Conservation (phyloP, 257 asterid genomes). For the Solanum chmielewskii region DNA sequence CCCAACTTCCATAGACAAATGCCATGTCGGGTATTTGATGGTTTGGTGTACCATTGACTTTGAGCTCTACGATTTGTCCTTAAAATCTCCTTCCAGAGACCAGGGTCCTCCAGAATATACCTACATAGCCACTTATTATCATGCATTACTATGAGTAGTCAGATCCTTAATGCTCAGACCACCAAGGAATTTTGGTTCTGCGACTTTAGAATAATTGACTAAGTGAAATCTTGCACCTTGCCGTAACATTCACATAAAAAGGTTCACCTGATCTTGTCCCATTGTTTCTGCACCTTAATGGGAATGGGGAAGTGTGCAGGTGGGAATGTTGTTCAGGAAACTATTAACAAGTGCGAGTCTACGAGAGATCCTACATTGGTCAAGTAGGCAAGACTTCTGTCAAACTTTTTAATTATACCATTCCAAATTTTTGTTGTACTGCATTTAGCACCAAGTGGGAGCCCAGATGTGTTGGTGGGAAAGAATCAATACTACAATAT, state of each 20-base stretch:
- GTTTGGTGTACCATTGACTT: background rate
- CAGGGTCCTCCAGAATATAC: background rate
- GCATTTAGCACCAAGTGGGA: background rate
- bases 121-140: background rate
- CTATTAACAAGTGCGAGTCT: background rate
- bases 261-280: background rate
- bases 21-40: background rate
- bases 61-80: background rate
- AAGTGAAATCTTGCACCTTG: background rate
- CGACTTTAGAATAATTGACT: background rate
- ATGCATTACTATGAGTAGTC: background rate
- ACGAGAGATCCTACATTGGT: background rate
- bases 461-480: background rate
- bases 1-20: background rate
- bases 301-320: background rate
- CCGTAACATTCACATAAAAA: background rate
- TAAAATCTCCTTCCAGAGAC: background rate
- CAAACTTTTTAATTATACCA: background rate
- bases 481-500: background rate
- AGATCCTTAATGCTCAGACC: background rate
- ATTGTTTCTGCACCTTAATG: background rate
- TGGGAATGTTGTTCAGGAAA: background rate
- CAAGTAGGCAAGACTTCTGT: background rate
- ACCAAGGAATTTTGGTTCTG: background rate
- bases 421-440: background rate